A percentile compares a stretch with the other conserved stretches of the same genome.
Conservation (phyloP, 257 asterid species). For the Dorcoceras hygrometricum region DNA sequence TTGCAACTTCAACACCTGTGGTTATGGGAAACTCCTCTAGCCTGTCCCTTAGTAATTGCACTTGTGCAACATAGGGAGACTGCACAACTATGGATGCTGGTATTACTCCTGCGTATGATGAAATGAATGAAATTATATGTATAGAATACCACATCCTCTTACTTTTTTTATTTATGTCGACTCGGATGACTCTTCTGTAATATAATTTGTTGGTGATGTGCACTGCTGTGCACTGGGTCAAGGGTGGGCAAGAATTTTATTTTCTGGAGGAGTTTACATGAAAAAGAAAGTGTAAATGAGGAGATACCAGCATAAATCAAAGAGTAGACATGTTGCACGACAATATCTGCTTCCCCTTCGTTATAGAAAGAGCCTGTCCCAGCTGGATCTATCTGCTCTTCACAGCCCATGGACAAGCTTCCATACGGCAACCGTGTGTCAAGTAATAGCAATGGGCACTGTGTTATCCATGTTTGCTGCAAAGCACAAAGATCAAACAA, state of each 20-base stretch:
- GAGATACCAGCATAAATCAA: slow-evolving; percentile 81
- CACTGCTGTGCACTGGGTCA: neutral
- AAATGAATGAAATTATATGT: neutral
- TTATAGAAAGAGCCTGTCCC: slow-evolving; percentile 98
- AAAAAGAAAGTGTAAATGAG: slow-evolving; percentile 22
- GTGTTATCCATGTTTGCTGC: slow-evolving; percentile 94
- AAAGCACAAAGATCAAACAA: slow-evolving; percentile 21
- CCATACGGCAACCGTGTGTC: slow-evolving; percentile 96
- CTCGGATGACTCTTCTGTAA: neutral
- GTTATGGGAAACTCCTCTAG: slow-evolving; percentile 72
- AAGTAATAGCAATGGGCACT: slow-evolving; percentile 86
- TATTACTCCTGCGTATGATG: slow-evolving; percentile 59
- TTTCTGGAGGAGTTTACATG: slow-evolving; percentile 3
- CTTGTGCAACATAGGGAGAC: slow-evolving; percentile 98
- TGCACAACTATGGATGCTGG: slow-evolving; percentile 84
- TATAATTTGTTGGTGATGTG: neutral
- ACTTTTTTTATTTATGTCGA: neutral
- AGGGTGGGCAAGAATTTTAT: neutral
- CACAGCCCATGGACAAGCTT: slow-evolving; percentile 89
- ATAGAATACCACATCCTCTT: neutral
- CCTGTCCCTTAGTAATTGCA: slow-evolving; percentile 85
- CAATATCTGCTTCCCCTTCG: slow-evolving; percentile 95
- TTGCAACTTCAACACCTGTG: slow-evolving; percentile 78
- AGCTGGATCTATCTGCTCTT: slow-evolving; percentile 94
- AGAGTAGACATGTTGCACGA: slow-evolving; percentile 74